These are phyloP conservation scores for Otatea glauca DNA, from an alignment of 176 grass and related monocot genomes.

Conservation along the genomic window DNA sequence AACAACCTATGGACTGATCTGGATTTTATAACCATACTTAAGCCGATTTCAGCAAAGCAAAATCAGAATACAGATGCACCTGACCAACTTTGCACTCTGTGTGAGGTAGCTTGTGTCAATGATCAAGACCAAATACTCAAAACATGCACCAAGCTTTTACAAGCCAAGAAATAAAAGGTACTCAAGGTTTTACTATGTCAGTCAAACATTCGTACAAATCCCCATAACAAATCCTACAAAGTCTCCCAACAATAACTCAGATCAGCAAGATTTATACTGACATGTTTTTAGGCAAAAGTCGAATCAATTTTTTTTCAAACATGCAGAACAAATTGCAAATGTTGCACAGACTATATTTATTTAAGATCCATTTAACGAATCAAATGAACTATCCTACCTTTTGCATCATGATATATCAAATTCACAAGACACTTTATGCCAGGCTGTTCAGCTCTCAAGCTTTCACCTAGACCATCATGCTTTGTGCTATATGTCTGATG, in stretches of 20 bases:
- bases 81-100: constrained; percentile 4
- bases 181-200: background rate
- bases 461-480: background rate
- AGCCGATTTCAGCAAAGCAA: background rate
- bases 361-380: background rate
- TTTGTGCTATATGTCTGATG: background rate
- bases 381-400: background rate
- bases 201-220: background rate
- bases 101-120: background rate
- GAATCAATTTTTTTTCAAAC: constrained; percentile 5
- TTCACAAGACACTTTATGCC: constrained; percentile 1
- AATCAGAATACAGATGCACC: background rate
- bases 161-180: background rate
- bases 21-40: background rate
- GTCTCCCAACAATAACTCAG: background rate
- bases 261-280: background rate
- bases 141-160: background rate
- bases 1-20: background rate
- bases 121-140: constrained; percentile 1
- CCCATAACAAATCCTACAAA: background rate
- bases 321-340: background rate
- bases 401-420: constrained; percentile 5
- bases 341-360: background rate
- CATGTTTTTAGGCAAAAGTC: background rate
- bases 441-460: background rate